phyloP scores from a whole-genome alignment of 1,284 basidiomycete species.

The Pseudomicrostroma phylloplanum region DNA sequence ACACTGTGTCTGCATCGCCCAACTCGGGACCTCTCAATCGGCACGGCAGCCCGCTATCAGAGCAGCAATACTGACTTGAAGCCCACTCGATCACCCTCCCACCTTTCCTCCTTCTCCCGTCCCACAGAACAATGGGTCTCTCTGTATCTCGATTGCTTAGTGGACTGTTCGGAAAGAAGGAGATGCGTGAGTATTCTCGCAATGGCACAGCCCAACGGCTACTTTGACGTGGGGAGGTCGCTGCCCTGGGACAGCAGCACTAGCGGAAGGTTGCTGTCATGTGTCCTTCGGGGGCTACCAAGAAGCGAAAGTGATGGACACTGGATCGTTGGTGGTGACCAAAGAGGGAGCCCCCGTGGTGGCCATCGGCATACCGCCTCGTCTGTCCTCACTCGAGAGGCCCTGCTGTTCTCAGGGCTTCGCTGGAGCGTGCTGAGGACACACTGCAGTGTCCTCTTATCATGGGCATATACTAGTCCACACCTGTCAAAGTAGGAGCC shows the following conservation, averaged over 20 bases:
- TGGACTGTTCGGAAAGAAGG: slow-evolving; percentile 94
- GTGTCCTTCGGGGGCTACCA: background rate
- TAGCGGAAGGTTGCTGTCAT: background rate
- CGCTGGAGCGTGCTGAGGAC: no score
- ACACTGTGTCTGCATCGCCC: background rate
- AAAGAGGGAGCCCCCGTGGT: no score
- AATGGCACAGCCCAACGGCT: background rate
- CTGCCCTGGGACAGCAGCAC: background rate
- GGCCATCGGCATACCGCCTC: no score
- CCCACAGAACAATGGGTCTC: slow-evolving; percentile 37
- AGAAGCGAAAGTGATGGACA: background rate
- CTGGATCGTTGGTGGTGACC: no score
- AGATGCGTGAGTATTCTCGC: slow-evolving; percentile 66
- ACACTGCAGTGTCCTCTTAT: no score
- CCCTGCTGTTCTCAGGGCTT: no score
- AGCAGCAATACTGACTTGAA: background rate
- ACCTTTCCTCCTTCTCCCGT: background rate
- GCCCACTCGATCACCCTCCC: background rate
- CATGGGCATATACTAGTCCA: no score
- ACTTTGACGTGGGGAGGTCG: background rate
- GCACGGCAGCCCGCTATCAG: background rate
- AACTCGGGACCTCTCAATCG: background rate
- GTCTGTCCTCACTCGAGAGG: no score
- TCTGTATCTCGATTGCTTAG: slow-evolving; percentile 65
- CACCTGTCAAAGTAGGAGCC: no score